Base-by-base conservation (phyloP, 2,329 filamentous ascomycete genomes). In the Pseudogymnoascus pannorum region DNA sequence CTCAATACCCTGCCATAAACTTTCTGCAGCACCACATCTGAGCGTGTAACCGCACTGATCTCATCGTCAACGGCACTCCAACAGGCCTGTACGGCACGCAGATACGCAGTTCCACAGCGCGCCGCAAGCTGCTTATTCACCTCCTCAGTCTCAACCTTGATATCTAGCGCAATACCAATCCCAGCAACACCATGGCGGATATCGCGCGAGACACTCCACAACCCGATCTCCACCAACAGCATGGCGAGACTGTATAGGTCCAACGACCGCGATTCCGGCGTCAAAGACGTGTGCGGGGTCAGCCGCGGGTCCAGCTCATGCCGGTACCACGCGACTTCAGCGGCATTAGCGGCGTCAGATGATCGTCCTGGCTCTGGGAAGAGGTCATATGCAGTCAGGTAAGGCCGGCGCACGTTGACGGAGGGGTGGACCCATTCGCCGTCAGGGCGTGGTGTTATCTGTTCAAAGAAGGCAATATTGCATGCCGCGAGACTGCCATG, bases 171-270 rank as follows among this genome's bases (percentile, higher is more conserved):
- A 35, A 58, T 35, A 59, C 29, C 26, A 38, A 60, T 60, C 12
- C 66, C 58, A 24, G 66, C 61, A n/a, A 60, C 63, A 12, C 60
- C 63, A 18, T 69, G 67, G 60, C 71, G 69, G 36, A 73, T 66
- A 33, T 72, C 68, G 0, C 65, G 74, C 14, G 91, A 77, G 9
- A 84, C 86, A 3, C 82, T 84, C 89, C 89, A 93, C 7, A 92
- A 74, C 5, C 89, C 89, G 60, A 92, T 84, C 5, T 89, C 89
- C 2, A 92, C 77, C 0, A 93, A 78, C 3, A 91, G 75, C 75
- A 91, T 82, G 16, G 87, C 87, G 1, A 93, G 77, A 5, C 87
- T 86, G 70, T 91, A 91, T 2, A 92, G 75, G 64, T 92, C 89
- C 31, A 85, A 75, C 1, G 83, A 79, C 38, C 84, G 82, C 40